Conservation (phyloP, 306 rosid species). For the Adenanthera pavonina region DNA sequence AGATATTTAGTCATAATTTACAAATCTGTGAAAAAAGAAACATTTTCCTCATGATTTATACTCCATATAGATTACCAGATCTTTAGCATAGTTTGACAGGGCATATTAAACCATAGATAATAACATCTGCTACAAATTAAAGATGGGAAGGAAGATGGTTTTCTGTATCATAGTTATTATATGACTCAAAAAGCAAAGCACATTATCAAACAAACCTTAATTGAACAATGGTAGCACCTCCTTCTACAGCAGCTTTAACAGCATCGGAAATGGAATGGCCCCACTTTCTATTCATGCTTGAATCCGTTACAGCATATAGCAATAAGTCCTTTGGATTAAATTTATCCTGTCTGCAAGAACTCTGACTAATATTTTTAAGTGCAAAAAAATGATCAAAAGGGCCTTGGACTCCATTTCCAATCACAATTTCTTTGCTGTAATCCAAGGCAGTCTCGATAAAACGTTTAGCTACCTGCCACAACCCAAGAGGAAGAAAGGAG, state of each 20-base stretch:
- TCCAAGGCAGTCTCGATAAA: constrained; percentile 69
- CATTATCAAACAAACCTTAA: constrained; percentile 63
- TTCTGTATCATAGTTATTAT: constrained; percentile 15
- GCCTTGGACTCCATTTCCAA: constrained; percentile 90
- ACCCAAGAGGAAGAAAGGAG: constrained; percentile 16
- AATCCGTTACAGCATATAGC: constrained; percentile 90
- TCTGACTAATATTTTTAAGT: constrained; percentile 54
- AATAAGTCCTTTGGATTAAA: constrained; percentile 72
- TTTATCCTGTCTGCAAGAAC: constrained; percentile 51
- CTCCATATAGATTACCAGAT: constrained; percentile 14
- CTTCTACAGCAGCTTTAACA: constrained; percentile 85
- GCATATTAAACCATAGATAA: constrained; percentile 19
- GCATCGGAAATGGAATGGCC: constrained; percentile 87
- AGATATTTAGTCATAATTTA: background rate
- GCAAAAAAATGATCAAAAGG: constrained; percentile 81
- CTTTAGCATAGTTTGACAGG: constrained; percentile 5
- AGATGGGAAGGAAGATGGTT: constrained; percentile 13
- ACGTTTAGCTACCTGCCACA: constrained; percentile 75
- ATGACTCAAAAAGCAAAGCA: constrained; percentile 20
- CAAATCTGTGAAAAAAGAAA: background rate
- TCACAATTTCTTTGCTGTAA: constrained; percentile 73
- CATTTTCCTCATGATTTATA: background rate
- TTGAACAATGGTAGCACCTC: constrained; percentile 95
- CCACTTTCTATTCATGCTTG: constrained; percentile 85
- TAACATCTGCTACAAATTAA: constrained; percentile 1